Base-by-base conservation (phyloP, 306 rosid genomes). In the Dryas alaskensis region DNA sequence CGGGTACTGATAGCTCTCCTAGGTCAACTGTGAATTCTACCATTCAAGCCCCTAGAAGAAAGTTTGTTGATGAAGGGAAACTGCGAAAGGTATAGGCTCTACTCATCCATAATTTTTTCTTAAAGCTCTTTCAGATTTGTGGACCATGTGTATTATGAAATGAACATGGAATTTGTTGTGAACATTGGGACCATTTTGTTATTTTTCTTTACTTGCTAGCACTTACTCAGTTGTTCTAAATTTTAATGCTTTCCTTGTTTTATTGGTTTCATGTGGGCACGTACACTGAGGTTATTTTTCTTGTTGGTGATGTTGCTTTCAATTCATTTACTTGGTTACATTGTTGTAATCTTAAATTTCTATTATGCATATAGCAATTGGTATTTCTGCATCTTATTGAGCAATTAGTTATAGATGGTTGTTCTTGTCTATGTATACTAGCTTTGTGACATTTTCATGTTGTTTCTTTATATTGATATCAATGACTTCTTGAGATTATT, bases 11-110 rank as follows among this genome's bases (percentile, higher is more conserved):
- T 25, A 85, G 81, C 86, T 85, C 91, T 73, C 88, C 96, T 48
- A 95, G 85, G 83, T 90, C 99, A 76, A 87, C 89, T 22, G 87
- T 90, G 54, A 92, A 84, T 86, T 82, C 99, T 78, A 88, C 97
- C 58, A 75, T 92, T 68, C 99, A 92, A 87, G 96, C 97, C 31
- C 97, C 97, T 50, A 88, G 99, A 81, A 84, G 99, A 77, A 95
- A 92, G 84, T 89, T 90, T 81, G 96, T 92, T 66, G 98, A 92
- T 75, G 99, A 95, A 87, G 99, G 99, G 81, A 95, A 95, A 83
- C 84, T 95, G 58, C 86, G 97, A 7, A 95, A 92, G 98, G 99
- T 95, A 72, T 71, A 71, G 73, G 17, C 68, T 46, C 63, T 67
- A n/a, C 27, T 50, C 43, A 48, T 71, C 70, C 59, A 37, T 54